Base-by-base conservation (phyloP, 768 basidiomycete genomes). In the Hemileccinum rubropunctum region DNA sequence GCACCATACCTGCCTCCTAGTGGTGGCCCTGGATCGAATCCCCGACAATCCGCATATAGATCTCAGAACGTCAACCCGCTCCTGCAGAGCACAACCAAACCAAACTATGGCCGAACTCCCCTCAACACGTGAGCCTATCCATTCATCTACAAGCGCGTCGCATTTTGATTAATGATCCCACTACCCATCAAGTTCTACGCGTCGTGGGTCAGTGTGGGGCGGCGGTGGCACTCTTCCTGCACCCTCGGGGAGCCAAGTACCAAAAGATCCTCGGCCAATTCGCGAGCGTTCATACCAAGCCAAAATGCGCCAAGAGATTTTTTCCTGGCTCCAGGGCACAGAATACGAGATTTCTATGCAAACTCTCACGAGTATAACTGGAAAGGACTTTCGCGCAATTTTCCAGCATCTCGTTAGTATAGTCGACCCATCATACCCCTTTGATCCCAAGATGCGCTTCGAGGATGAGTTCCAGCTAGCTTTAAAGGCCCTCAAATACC, bases 391-490 rank as follows among this genome's bases (percentile, higher is more conserved):
- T 61, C 82, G 90, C 26, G 72, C 78, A 1, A 88, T 98, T 36
- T 93, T 97, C 64, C 81, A 88, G 47, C 85, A 85, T 52, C 77
- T 98, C 13, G 75, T 93, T 27, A 64, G 71, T 14, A 76, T 76
- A 21, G 71, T 94, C 12, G 94, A 98, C 62, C 84, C 88, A 6
- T 73, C 71, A 47, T 83, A 84, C 70, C 74, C 79, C n/a, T 73
- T 78, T 53, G 74, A 76, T 60, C 70, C 77, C 45, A 74, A 74
- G 28, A 73, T 71, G 54, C 80, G 78, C 41, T 76, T 82, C 43
- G 94, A 95, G 57, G 94, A 98, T 45, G 91, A 95, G 58, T 86
- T 92, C 56, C 75, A 90, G 12, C 77, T 77, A 4, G 76, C 88
- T 8, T 65, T 99, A 55, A 87, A 82, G 63, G 80, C 84, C 6